Evolutionary conservation across 2,329 filamentous ascomycete species (phyloP).

Genomic region (Alternaria atra): DNA sequence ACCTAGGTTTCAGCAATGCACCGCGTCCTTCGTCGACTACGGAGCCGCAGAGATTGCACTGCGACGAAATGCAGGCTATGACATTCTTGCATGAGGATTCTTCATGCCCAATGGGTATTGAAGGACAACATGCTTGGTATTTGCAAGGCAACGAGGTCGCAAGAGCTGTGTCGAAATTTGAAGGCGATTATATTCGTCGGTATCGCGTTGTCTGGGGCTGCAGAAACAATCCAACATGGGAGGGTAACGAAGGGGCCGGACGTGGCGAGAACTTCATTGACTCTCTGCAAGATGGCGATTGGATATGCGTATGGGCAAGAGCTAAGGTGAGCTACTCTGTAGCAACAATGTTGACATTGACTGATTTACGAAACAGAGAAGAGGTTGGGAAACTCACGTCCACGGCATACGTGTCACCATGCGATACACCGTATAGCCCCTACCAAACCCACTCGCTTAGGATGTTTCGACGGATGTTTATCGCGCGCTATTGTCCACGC

Average conservation of each 20-base stretch:
- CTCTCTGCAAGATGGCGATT: conserved; percentile 21
- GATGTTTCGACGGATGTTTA: neutral
- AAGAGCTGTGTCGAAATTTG: conserved; percentile 18
- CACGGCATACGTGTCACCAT: conserved; percentile 22
- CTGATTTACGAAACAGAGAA: conserved; percentile 14
- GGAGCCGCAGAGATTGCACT: conserved; percentile 22
- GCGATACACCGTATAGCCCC: conserved; percentile 20
- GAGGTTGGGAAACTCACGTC: conserved; percentile 30
- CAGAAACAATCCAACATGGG: conserved; percentile 10
- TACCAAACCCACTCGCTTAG: neutral
- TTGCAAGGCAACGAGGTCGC: conserved; percentile 32
- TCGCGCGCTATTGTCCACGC: neutral
- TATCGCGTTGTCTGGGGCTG: conserved; percentile 27
- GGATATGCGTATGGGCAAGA: conserved; percentile 30
- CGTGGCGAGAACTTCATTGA: conserved; percentile 27
- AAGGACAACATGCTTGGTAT: conserved; percentile 30
- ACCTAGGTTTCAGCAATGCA: conserved; percentile 5
- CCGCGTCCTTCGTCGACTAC: conserved; percentile 10
- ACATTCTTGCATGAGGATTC: neutral
- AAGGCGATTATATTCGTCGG: conserved; percentile 21
- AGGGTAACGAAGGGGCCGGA: conserved; percentile 22
- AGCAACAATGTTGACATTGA: neutral
- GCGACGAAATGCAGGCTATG: conserved; percentile 20
- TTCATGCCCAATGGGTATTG: conserved; percentile 2
- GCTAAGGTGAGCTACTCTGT: conserved; percentile 26